Evolutionary conservation across 1,284 basidiomycete species (phyloP), one percentile per base, ranked within the genome.

Genomic region (Ganoderma meredithae): DNA sequence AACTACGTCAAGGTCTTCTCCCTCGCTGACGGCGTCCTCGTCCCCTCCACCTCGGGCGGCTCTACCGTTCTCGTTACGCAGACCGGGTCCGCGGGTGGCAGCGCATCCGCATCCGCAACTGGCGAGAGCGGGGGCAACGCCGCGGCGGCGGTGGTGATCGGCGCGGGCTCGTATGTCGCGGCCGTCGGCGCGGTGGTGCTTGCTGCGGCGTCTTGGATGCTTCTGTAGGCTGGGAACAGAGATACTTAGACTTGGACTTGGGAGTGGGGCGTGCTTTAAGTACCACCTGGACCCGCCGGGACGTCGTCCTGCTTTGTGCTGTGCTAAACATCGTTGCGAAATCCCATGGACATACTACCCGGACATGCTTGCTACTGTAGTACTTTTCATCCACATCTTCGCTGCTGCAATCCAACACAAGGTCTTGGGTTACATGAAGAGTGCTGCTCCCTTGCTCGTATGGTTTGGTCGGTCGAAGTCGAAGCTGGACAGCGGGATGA

Each of bases 1-100:
- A 78, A 79, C 70, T 85, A 83, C 74, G 77, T 88, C 74, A 85
- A 85, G 69, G 81, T 79, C 25, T 83, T 81, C 75, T 80, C 79
- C 22, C 72, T 73, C 10, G 76, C 72, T 63, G 72, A 68, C 60
- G 66, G 64, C 52, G 65, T 72, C 58, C 71, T 75, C 62, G 65
- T 73, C 43, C 62, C 67, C n/a, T 63, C 69, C 36, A 39, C 52
- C 33, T 70, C 69, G 15, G 69, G 62, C 36, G 69, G 68, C 9
- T 69, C 71, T 9, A 69, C 69, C 39, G 67, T 73, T 44, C 64
- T 72, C 49, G 71, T 70, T 39, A 68, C 74, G 8, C 67, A 64
- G 41, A 68, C 73, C 0, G 66, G 47, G 22, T 49, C 64, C 17
- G 60, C 70, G 53, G 36, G 47, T 22, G 22, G n/a, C 15, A 47